These are phyloP conservation scores for Lyophyllum shimeji DNA, from an alignment of 768 basidiomycete species.

Conservation along the genomic window DNA sequence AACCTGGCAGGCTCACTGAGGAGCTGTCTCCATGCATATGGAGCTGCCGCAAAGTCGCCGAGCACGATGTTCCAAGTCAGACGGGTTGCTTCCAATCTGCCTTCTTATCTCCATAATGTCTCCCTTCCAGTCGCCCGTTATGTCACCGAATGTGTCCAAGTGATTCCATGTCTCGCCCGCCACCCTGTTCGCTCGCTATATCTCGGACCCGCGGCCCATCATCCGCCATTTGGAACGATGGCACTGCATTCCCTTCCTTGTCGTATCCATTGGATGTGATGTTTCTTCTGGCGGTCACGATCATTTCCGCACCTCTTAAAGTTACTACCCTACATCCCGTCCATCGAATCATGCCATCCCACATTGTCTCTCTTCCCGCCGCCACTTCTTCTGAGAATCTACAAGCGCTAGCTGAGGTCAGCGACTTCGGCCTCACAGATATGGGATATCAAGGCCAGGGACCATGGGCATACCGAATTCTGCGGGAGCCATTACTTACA, in stretches of 20 bases:
- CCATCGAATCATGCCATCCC: background rate
- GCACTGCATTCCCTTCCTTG: background rate
- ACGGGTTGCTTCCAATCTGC: slow-evolving; percentile 5
- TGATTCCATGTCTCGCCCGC: background rate
- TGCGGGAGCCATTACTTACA: slow-evolving; percentile 39
- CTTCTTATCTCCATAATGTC: slow-evolving; percentile 8
- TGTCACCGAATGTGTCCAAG: background rate
- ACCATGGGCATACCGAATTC: slow-evolving; percentile 53
- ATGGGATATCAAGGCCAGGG: slow-evolving; percentile 51
- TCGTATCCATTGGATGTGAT: background rate
- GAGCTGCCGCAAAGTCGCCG: background rate
- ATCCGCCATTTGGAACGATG: slow-evolving; percentile 3
- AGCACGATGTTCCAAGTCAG: background rate
- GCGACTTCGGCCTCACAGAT: slow-evolving; percentile 50
- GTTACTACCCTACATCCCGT: background rate
- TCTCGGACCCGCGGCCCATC: background rate
- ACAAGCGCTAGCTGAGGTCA: slow-evolving; percentile 52
- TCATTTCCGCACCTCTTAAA: background rate
- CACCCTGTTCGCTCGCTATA: background rate
- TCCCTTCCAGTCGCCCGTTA: background rate
- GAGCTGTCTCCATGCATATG: background rate
- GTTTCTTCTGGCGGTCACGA: background rate
- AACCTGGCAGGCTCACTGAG: background rate
- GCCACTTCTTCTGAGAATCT: slow-evolving; percentile 48
- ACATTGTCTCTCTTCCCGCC: slow-evolving; percentile 38